Evolutionary conservation across 108 stramenopile genomes (phyloP).

Genomic region (Schizochytrium sp.): DNA sequence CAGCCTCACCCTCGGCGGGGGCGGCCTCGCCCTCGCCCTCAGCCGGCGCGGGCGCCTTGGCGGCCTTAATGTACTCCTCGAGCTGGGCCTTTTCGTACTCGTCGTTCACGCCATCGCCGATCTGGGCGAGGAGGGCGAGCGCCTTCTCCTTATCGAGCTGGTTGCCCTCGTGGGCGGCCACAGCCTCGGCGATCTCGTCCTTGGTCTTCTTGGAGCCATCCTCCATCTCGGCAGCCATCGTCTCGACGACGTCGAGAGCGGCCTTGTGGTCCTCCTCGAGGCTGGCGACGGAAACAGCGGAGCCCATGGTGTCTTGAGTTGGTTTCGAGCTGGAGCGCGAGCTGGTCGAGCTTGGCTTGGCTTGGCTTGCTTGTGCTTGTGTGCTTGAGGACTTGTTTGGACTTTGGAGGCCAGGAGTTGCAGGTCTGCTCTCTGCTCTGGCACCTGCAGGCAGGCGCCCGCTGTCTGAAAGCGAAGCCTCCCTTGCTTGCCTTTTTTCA

Average conservation of each 20-base stretch:
- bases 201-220: conserved; percentile 3
- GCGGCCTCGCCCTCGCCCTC: conserved; percentile 8
- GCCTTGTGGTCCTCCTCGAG: conserved; percentile 9
- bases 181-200: neutral
- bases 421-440: neutral
- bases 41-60: conserved; percentile 5
- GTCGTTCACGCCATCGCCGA: neutral
- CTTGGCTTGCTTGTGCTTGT: no score
- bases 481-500: no score
- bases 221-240: neutral
- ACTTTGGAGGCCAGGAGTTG: neutral
- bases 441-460: neutral
- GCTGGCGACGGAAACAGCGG: neutral
- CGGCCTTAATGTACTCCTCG: conserved; percentile 6
- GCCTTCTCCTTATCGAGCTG: neutral
- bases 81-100: neutral
- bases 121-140: neutral
- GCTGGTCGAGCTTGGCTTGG: neutral
- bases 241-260: neutral
- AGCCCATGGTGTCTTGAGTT: neutral
- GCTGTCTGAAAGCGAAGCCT: no score
- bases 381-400: neutral
- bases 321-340: neutral
- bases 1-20: neutral
- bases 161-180: neutral